Base-by-base conservation (phyloP, 2,329 filamentous ascomycete genomes). In the Lecanicillium sp. region DNA sequence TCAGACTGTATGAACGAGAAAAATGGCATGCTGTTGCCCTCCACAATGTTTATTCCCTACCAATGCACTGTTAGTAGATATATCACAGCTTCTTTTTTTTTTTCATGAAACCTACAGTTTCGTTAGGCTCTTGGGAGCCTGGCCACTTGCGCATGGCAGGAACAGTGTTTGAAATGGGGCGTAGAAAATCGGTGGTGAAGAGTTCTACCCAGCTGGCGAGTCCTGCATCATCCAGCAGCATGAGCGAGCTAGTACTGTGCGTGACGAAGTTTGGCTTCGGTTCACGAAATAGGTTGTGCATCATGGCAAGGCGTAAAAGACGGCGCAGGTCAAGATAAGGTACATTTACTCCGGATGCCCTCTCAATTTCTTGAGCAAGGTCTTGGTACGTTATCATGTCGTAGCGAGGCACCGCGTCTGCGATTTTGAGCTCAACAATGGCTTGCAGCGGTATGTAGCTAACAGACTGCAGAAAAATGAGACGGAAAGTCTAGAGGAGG, bases 221-320 rank as follows among this genome's bases (percentile, higher is more conserved):
- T 6, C 44, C 37, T 3, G 44, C 46, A 29, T 58, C 52, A 14
- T 56, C 47, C 2, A 54, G 42, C 3, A 66, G 44, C 6, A 59
- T 38, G 6, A 50, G 52, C 17, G 59, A 62, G 1, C 48, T 45
- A 7, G 53, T 47, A 13, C 60, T 68, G 44, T 69, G 66, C 3
- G 59, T 57, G 4, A 70, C 60, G 12, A 51, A 47, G 3, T 59
- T 63, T 4, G 51, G 44, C 12, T 50, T 39, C 0, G 61, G 62
- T 46, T 69, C 66, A 17, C 44, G 40, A 39, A 69, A 68, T 17
- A 67, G 46, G 32, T 56, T 55, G 42, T 62, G 61, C 1, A 56
- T 53, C 42, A 64, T 61, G 20, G 61, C 60, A 25, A 61, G 54
- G 11, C 64, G 62, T 17, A 66, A 33, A 1, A 68, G 44, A 17